A percentile compares a stretch with the other conserved stretches of the same genome.
These are phyloP conservation scores for Inonotus obliquus DNA, from an alignment of 1,284 basidiomycete species.

Conservation along the genomic window DNA sequence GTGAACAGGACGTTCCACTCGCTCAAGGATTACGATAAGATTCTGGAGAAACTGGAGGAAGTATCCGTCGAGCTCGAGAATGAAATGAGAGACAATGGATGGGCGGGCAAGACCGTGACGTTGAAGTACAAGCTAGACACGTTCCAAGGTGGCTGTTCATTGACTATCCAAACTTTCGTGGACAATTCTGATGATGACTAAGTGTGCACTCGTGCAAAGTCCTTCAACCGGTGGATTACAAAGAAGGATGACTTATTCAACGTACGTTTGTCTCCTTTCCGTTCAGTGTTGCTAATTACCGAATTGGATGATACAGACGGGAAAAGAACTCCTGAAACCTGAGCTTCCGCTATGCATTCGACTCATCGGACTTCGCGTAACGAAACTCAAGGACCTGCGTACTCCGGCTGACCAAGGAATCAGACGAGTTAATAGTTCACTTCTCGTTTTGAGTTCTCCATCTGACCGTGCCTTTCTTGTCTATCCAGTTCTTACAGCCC, in stretches of 20 bases:
- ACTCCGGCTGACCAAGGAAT: constrained; percentile 23
- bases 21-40: constrained; percentile 55
- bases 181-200: not conserved
- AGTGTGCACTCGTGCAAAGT: constrained; percentile 38
- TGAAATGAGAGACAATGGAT: constrained; percentile 68
- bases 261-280: constrained; percentile 23
- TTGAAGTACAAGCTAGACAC: constrained; percentile 66
- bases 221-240: constrained; percentile 34
- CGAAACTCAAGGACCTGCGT: constrained; percentile 38
- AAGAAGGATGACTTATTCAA: constrained; percentile 39
- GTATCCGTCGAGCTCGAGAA: constrained; percentile 75
- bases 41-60: constrained; percentile 73
- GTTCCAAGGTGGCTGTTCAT: constrained; percentile 11
- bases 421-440: constrained; percentile 21
- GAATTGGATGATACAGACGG: constrained; percentile 28
- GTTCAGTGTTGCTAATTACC: not conserved
- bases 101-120: constrained; percentile 74
- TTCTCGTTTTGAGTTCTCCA: not conserved
- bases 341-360: constrained; percentile 41
- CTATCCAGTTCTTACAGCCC: constrained; percentile 14
- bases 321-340: constrained; percentile 36
- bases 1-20: constrained; percentile 67
- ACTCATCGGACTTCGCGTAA: constrained; percentile 40
- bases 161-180: not conserved
- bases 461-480: not conserved